Conservation (phyloP, 768 basidiomycete genomes). For the Trametes gibbosa region DNA sequence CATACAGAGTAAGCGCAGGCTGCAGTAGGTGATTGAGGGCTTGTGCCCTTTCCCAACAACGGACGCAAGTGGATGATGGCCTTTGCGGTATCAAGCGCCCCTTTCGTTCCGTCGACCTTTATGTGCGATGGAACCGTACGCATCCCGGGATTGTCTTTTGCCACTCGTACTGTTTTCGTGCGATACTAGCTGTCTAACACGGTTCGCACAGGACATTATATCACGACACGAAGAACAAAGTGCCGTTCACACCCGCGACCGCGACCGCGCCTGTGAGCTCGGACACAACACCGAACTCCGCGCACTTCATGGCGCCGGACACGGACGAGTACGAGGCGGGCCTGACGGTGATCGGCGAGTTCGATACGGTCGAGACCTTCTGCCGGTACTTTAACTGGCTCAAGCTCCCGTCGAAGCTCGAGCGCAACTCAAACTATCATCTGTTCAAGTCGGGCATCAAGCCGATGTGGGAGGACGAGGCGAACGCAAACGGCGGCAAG, state of each 20-base stretch:
- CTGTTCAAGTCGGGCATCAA: slow-evolving; percentile 93
- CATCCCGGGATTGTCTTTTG: too few species aligned
- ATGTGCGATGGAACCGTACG: too few species aligned
- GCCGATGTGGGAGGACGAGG: slow-evolving; percentile 96
- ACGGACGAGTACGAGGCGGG: slow-evolving; percentile 81
- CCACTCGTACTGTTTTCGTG: too few species aligned
- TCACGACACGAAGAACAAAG: slow-evolving; percentile 82
- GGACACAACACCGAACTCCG: slow-evolving; percentile 21
- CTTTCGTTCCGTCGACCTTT: too few species aligned
- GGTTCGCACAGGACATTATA: slow-evolving; percentile 70
- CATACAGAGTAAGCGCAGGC: too few species aligned
- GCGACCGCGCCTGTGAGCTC: slow-evolving; percentile 24
- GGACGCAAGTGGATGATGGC: too few species aligned
- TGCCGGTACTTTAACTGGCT: slow-evolving; percentile 95
- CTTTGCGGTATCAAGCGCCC: too few species aligned
- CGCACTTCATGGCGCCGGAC: slow-evolving; percentile 48
- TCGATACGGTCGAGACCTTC: slow-evolving; percentile 86
- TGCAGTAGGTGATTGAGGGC: too few species aligned
- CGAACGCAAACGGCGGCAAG: slow-evolving; percentile 89
- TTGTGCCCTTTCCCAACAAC: too few species aligned
- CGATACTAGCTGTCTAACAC: neutral
- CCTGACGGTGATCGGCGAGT: slow-evolving; percentile 82
- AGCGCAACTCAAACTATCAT: slow-evolving; percentile 91
- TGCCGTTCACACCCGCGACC: slow-evolving; percentile 50
- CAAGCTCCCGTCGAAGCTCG: slow-evolving; percentile 84